Evolutionary conservation across 345 rosid species (phyloP), one percentile per base, ranked within the genome.

Genomic region (Salix brachista): DNA sequence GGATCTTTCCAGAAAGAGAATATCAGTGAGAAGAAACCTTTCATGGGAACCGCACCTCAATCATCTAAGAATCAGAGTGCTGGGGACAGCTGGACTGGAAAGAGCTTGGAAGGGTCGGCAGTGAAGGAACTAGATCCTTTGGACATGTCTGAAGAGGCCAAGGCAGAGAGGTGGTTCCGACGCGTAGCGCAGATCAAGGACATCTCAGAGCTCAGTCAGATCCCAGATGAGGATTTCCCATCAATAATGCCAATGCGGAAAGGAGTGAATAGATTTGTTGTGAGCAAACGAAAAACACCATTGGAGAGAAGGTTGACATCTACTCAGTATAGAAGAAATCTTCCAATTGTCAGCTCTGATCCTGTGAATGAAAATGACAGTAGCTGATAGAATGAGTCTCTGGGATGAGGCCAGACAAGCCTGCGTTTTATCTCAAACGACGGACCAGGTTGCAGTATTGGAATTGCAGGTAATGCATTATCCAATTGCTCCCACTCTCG

Each of bases 111-210:
- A 84, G 98, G 98, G 28, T 96, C 98, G 30, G 90, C 89, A 13
- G 97, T 92, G 67, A 92, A 91, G 76, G 97, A 92, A 78, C 85
- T 93, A 6, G 91, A 94, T 83, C 89, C 92, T 70, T 72, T 96
- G 88, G 99, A 96, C 84, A 92, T 96, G 99, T 96, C 99, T 1
- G 97, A 93, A 88, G 99, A 94, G 90, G 97, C 97, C 7, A 96
- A 94, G 84, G 91, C 99, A 1, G 99, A 94, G 87, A 90, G 99
- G 78, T 96, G 99, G 99, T 96, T 92, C 81, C 82, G 87, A 50
- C 87, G 98, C 0, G 98, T 86, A 65, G 97, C 97, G 16, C 97
- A 96, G 82, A 94, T 96, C 18, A 91, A 96, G 76, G 95, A 96
- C 86, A 94, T 94, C 54, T 96, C 98, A 28, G 99, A 94, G 86